These are phyloP conservation scores for Mariannaea sp. DNA, from an alignment of 2,329 filamentous ascomycete species.

Conservation along the genomic window DNA sequence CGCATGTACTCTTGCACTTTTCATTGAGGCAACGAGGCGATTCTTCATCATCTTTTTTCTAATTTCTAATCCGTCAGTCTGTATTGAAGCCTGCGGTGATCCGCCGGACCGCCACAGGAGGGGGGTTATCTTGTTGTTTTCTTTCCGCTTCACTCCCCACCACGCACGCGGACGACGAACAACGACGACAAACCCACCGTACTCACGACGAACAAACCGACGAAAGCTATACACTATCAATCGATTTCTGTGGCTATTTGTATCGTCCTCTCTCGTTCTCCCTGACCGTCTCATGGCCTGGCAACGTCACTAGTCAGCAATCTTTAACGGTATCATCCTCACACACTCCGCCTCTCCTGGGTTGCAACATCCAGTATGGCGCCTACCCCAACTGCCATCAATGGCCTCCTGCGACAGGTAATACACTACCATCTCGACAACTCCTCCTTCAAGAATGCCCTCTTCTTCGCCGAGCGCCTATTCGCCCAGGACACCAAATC, in stretches of 20 bases:
- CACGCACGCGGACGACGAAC: slow-evolving; percentile 32
- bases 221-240: slow-evolving; percentile 1
- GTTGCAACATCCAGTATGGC: slow-evolving; percentile 51
- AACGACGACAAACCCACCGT: slow-evolving; percentile 26
- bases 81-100: slow-evolving; percentile 26
- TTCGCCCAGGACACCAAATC: slow-evolving; percentile 82
- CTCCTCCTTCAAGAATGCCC: slow-evolving; percentile 83
- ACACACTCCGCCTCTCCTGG: slow-evolving; percentile 21
- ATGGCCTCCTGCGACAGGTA: slow-evolving; percentile 61
- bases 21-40: background rate
- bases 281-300: slow-evolving; percentile 36
- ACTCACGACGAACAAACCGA: slow-evolving; percentile 14
- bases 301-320: slow-evolving; percentile 32
- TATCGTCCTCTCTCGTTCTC: slow-evolving; percentile 2
- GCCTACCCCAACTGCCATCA: slow-evolving; percentile 55
- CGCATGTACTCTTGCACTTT: slow-evolving; percentile 3
- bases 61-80: slow-evolving; percentile 30
- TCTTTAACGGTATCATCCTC: slow-evolving; percentile 23
- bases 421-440: slow-evolving; percentile 83
- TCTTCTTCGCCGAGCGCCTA: slow-evolving; percentile 90
- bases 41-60: slow-evolving; percentile 18
- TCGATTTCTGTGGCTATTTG: slow-evolving; percentile 15
- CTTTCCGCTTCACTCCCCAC: slow-evolving; percentile 32
- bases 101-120: slow-evolving; percentile 26
- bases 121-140: slow-evolving; percentile 39